Base-by-base conservation (phyloP, 1,284 basidiomycete genomes). In the Coniophora puteana region DNA sequence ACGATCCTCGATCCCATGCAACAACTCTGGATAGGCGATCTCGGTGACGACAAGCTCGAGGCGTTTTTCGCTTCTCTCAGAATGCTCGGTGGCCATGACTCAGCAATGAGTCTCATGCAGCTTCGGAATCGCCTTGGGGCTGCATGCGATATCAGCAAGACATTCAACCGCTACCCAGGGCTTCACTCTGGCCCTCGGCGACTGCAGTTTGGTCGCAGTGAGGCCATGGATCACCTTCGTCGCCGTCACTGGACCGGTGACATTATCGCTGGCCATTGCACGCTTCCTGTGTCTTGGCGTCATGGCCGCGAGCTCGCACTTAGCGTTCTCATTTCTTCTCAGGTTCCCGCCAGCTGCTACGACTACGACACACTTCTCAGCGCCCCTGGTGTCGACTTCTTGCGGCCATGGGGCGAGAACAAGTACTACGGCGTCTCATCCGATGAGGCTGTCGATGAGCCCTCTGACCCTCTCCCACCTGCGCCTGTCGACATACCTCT, bases 1-100 rank as follows among this genome's bases (percentile, higher is more conserved):
- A 39, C 30, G 4, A 17, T 18, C 2, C 40, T 45, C 11, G 14
- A 45, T 17, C 26, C 30, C 8, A 10, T 17, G 3, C 1, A 26
- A 20, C 16, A 11, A 22, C 37, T 45, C 32, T 32, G 31, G 12
- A 33, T 43, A 8, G 27, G 27, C 13, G 18, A 45, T 6, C 21
- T 37, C 10, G 29, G 40, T 4, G 33, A 37, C 13, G 44, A 45
- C 10, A 3, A 14, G 2, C 34, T 45, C 3, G 29, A 45, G 17
- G 29, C 32, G 5, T 23, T 44, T 4, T 45, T 44, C n/a, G 22
- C 41, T 11, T 30, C 22, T 24, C 12, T 44, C 3, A 20, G 6
- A 1, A 45, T 43, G 36, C 37, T 25, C 21, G 41, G 40, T 7
- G 41, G 44, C 3, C 44, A 45, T 20, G 43, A 45, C 16, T 41